These are phyloP conservation scores for Aspergillus ochraceoroseus DNA, from an alignment of 2,329 filamentous ascomycete species.

Conservation along the genomic window DNA sequence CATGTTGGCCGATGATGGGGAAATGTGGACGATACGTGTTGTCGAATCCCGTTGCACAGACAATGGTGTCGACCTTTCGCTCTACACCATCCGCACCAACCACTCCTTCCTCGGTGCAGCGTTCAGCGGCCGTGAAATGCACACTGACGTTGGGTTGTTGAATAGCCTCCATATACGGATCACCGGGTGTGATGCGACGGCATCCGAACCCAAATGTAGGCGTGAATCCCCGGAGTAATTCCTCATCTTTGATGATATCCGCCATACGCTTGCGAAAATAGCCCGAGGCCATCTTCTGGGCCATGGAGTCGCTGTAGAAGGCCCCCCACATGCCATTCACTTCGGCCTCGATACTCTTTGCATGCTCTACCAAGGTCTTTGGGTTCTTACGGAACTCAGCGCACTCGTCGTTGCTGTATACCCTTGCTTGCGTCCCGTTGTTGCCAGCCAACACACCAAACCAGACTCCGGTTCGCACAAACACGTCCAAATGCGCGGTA, in stretches of 20 bases:
- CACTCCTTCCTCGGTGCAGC: conserved; percentile 35
- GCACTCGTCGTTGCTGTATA: conserved; percentile 1
- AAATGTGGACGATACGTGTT: conserved; percentile 43
- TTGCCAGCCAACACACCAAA: conserved; percentile 2
- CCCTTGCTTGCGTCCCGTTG: background rate
- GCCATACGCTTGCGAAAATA: conserved; percentile 3
- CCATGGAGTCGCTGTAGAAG: conserved; percentile 1
- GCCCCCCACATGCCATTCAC: conserved; percentile 8
- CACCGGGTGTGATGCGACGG: conserved; percentile 41
- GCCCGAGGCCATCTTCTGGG: background rate
- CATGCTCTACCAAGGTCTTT: background rate
- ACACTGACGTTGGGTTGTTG: conserved; percentile 44
- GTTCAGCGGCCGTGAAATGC: conserved; percentile 39
- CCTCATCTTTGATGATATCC: conserved; percentile 3
- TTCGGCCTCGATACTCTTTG: conserved; percentile 6
- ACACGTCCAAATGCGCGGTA: background rate
- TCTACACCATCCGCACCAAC: conserved; percentile 20
- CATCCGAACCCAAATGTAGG: conserved; percentile 28
- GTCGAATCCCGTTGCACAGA: conserved; percentile 24
- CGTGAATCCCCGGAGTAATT: background rate
- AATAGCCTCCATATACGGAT: conserved; percentile 43
- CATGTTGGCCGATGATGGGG: conserved; percentile 38
- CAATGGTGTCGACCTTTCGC: conserved; percentile 15
- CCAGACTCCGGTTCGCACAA: conserved; percentile 1
- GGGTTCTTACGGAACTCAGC: background rate